phyloP scores from a whole-genome alignment of 108 stramenopile genomes.

The Aurantiochytrium sp. region DNA sequence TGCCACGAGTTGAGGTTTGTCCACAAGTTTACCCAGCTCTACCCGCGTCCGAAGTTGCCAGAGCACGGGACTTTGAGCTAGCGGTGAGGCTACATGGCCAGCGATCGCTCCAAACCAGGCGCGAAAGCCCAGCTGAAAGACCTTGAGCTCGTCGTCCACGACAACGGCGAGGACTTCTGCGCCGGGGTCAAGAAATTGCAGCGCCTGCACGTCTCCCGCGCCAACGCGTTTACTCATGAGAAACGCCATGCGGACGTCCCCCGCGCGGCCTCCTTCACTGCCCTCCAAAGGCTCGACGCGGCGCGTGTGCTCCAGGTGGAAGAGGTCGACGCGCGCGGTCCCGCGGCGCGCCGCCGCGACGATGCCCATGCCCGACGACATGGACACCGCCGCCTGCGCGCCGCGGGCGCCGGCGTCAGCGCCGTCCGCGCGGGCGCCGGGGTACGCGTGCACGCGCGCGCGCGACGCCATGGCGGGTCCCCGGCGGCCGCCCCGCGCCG shows the following conservation, averaged over 20 bases:
- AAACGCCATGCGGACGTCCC: background rate
- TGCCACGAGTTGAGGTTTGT: too few relatives aligned
- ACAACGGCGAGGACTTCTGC: background rate
- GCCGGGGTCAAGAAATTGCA: background rate
- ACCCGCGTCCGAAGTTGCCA: background rate
- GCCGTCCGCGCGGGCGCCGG: too few relatives aligned
- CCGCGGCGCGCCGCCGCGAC: background rate
- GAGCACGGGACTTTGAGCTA: background rate
- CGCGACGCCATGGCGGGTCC: too few relatives aligned
- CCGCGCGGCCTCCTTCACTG: background rate
- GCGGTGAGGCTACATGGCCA: background rate
- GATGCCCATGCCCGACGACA: background rate
- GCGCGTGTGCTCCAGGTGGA: background rate
- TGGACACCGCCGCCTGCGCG: background rate
- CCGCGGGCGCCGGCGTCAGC: too few relatives aligned
- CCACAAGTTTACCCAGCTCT: background rate
- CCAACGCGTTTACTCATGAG: background rate
- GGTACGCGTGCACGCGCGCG: too few relatives aligned
- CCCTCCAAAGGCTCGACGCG: background rate
- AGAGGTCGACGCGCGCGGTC: background rate
- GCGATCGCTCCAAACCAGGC: background rate
- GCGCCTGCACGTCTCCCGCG: background rate
- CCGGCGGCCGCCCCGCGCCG: too few relatives aligned
- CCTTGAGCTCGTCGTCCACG: background rate
- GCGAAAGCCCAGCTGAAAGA: background rate